phyloP scores from a whole-genome alignment of 2,329 filamentous ascomycete genomes.

The Chrysosporium keratinophilum region DNA sequence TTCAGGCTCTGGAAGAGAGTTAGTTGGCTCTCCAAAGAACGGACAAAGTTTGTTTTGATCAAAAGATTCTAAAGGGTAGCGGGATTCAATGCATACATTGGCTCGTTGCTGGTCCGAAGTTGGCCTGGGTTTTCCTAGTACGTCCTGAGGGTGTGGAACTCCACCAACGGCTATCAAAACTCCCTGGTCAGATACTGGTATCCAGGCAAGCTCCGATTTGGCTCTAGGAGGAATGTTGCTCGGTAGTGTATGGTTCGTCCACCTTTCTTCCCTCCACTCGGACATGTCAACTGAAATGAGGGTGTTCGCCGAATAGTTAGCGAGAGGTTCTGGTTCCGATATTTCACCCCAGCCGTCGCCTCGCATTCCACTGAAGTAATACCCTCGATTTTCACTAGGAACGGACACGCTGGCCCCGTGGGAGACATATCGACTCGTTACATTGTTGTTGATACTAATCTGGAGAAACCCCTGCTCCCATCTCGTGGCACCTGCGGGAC shows the following conservation, averaged over 20 bases:
- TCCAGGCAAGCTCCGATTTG: slow-evolving; percentile 57
- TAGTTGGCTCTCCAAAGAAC: not conserved
- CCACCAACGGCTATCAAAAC: slow-evolving; percentile 34
- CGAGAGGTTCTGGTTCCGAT: slow-evolving; percentile 27
- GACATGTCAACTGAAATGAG: slow-evolving; percentile 54
- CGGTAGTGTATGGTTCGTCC: slow-evolving; percentile 49
- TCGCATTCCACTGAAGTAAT: slow-evolving; percentile 58
- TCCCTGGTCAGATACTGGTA: slow-evolving; percentile 32
- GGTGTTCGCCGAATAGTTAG: slow-evolving; percentile 40
- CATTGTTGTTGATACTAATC: slow-evolving; percentile 32
- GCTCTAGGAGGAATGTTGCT: slow-evolving; percentile 45
- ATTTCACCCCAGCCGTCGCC: slow-evolving; percentile 44
- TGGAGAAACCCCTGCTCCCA: slow-evolving; percentile 40
- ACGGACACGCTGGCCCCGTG: slow-evolving; percentile 54
- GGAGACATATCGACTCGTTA: slow-evolving; percentile 51
- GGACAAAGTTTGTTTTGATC: not conserved
- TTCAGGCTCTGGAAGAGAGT: slow-evolving; percentile 13
- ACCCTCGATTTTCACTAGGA: slow-evolving; percentile 60
- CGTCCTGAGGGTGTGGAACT: slow-evolving; percentile 21
- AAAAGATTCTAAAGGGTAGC: not conserved
- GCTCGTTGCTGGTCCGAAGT: slow-evolving; percentile 11
- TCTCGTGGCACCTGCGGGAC: slow-evolving; percentile 29
- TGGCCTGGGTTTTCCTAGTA: slow-evolving; percentile 12
- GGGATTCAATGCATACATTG: slow-evolving; percentile 16
- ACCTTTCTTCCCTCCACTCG: slow-evolving; percentile 40